A percentile compares a stretch with the other conserved stretches of the same genome.
Evolutionary conservation across 2,329 filamentous ascomycete genomes (phyloP).

Genomic region (Fusarium cyanostomum): DNA sequence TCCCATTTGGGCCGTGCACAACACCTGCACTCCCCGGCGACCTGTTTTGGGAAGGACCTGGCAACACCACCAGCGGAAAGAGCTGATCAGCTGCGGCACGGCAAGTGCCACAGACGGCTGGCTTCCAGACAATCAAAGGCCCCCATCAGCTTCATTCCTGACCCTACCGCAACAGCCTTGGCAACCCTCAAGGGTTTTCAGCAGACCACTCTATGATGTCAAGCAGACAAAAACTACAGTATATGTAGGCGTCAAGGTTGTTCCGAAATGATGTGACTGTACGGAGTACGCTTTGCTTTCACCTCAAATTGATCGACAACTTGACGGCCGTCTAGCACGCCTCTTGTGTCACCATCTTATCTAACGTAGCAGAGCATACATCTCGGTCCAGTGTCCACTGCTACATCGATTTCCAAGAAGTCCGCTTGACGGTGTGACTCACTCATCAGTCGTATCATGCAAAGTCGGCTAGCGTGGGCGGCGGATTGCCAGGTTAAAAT

Average conservation of each 20-base stretch:
- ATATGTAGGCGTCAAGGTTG: neutral
- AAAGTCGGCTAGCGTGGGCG: neutral
- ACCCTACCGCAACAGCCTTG: neutral
- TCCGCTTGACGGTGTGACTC: neutral
- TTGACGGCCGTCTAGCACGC: neutral
- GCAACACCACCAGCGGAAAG: neutral
- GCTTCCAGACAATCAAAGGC: neutral
- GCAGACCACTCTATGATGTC: neutral
- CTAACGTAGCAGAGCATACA: too few relatives aligned
- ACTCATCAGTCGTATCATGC: neutral
- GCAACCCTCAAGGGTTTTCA: neutral
- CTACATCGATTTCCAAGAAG: neutral
- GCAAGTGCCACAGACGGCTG: neutral
- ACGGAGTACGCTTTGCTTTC: neutral
- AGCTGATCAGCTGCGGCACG: neutral
- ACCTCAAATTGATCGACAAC: neutral
- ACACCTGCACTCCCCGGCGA: neutral
- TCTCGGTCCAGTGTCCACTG: neutral
- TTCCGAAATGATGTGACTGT: neutral
- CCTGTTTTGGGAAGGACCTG: slow-evolving; percentile 10
- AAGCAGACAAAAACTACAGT: neutral
- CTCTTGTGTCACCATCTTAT: neutral
- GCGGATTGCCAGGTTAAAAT: neutral
- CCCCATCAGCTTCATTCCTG: neutral
- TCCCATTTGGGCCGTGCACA: slow-evolving; percentile 1